A percentile compares a stretch with the other conserved stretches of the same genome.
Evolutionary conservation across 1,284 basidiomycete genomes (phyloP).

Genomic region (Ceratobasidium sp.): DNA sequence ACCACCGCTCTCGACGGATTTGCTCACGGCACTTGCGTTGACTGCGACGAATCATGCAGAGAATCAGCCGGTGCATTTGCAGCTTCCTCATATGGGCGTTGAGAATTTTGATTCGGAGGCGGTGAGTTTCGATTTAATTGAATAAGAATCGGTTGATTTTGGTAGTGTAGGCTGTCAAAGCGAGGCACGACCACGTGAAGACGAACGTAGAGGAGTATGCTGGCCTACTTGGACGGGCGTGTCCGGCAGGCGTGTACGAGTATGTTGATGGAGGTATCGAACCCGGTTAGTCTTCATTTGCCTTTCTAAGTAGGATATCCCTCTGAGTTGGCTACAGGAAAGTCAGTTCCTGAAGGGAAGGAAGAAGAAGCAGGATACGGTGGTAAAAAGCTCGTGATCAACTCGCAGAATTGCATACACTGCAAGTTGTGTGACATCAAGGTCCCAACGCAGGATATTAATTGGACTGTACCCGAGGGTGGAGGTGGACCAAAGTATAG

Average conservation of each 20-base stretch:
- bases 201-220: constrained; percentile 85
- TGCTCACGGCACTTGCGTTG: constrained; percentile 89
- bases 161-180: constrained; percentile 62
- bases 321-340: constrained; percentile 1
- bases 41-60: constrained; percentile 98
- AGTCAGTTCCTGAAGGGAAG: constrained; percentile 57
- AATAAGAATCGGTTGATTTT: constrained; percentile 49
- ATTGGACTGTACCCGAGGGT: constrained; percentile 94
- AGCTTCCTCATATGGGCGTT: constrained; percentile 62
- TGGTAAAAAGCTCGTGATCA: constrained; percentile 95
- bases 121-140: constrained; percentile 53
- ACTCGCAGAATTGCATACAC: constrained; percentile 93
- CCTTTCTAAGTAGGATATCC: neutral
- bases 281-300: constrained; percentile 53
- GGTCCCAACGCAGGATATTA: constrained; percentile 92
- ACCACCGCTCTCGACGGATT: constrained; percentile 92
- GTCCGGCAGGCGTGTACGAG: constrained; percentile 97
- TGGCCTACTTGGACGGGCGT: constrained; percentile 87
- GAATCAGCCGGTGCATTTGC: constrained; percentile 92
- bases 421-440: constrained; percentile 97
- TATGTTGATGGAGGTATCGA: constrained; percentile 76
- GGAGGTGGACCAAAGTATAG: constrained; percentile 94
- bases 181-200: constrained; percentile 74
- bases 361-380: constrained; percentile 69
- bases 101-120: constrained; percentile 63